A percentile compares a stretch with the other conserved stretches of the same genome.
Evolutionary conservation across 192 early-diverging fungal genomes (phyloP).

Genomic region (Rhizoclosmatium globosum): DNA sequence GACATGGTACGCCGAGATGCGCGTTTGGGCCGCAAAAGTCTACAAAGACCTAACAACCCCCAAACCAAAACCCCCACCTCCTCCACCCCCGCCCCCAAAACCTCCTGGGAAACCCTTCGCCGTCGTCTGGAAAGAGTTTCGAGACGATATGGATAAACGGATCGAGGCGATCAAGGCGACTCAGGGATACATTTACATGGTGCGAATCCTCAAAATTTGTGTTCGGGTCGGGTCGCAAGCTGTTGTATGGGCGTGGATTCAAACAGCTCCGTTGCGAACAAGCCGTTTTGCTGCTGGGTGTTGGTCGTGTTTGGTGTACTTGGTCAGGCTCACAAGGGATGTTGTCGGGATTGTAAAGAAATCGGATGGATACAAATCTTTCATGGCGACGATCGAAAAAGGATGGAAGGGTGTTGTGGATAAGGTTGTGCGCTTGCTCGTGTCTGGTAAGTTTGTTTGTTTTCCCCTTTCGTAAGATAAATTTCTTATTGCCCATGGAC

Average conservation of each 20-base stretch:
- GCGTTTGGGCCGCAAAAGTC: neutral
- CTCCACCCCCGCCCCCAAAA: constrained; percentile 9
- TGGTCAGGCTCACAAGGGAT: neutral
- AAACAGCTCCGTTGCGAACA: constrained; percentile 22
- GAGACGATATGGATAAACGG: neutral
- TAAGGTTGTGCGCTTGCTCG: neutral
- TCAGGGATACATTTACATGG: neutral
- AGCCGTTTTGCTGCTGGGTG: neutral
- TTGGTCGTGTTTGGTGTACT: neutral
- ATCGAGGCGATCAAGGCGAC: constrained; percentile 2
- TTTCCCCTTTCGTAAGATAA: neutral
- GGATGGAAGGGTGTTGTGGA: neutral
- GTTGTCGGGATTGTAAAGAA: neutral
- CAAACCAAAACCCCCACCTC: constrained; percentile 29
- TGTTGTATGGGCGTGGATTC: constrained; percentile 13
- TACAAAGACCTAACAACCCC: constrained; percentile 5
- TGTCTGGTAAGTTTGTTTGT: neutral
- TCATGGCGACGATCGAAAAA: neutral
- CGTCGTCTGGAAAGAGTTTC: constrained; percentile 9
- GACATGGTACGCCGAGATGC: neutral
- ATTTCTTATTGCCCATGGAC: neutral
- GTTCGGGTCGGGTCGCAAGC: neutral
- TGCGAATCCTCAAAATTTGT: neutral
- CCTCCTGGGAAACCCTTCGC: constrained; percentile 18
- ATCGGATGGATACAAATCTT: neutral